A percentile compares a stretch with the other conserved stretches of the same genome.
phyloP scores from a whole-genome alignment of 2,329 filamentous ascomycete genomes.

The Xylariaceae sp. region DNA sequence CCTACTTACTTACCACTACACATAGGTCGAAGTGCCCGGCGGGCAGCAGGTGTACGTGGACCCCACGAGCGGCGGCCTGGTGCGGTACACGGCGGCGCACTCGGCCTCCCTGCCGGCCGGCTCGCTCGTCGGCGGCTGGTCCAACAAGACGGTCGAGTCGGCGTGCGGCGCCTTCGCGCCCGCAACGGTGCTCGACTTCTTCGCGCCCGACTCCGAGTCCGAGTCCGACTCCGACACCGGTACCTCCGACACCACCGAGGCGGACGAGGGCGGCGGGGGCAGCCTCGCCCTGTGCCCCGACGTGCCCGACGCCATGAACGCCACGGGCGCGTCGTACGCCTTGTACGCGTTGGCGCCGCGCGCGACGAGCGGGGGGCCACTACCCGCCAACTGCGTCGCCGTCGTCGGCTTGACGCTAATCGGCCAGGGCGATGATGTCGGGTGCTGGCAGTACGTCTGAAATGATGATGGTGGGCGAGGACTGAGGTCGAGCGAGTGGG shows the following conservation, averaged over 20 bases:
- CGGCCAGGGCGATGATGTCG: conserved; percentile 17
- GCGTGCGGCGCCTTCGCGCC: conserved; percentile 13
- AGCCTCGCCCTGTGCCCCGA: conserved; percentile 23
- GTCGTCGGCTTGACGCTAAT: conserved; percentile 27
- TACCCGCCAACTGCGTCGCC: conserved; percentile 22
- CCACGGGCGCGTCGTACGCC: conserved; percentile 16
- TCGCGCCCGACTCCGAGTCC: conserved; percentile 19
- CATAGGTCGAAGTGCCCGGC: conserved; percentile 52
- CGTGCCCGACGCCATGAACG: conserved; percentile 12
- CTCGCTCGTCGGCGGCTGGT: conserved; percentile 43
- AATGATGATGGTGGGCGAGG: too few species aligned
- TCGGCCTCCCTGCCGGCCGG: conserved; percentile 43
- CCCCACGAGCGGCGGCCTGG: conserved; percentile 37
- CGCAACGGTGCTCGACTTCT: conserved; percentile 18
- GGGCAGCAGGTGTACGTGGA: conserved; percentile 55
- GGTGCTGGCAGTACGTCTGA: conserved; percentile 34
- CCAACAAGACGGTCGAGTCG: conserved; percentile 18
- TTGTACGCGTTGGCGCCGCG: too few species aligned
- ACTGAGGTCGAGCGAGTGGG: too few species aligned
- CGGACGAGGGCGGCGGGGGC: too few species aligned
- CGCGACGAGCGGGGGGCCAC: conserved; percentile 20
- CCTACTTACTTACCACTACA: neutral
- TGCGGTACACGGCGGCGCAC: conserved; percentile 51
- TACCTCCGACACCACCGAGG: too few species aligned
- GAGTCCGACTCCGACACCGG: too few species aligned